phyloP scores from a whole-genome alignment of 768 basidiomycete genomes.

The Dictyophora rubrovolvata region DNA sequence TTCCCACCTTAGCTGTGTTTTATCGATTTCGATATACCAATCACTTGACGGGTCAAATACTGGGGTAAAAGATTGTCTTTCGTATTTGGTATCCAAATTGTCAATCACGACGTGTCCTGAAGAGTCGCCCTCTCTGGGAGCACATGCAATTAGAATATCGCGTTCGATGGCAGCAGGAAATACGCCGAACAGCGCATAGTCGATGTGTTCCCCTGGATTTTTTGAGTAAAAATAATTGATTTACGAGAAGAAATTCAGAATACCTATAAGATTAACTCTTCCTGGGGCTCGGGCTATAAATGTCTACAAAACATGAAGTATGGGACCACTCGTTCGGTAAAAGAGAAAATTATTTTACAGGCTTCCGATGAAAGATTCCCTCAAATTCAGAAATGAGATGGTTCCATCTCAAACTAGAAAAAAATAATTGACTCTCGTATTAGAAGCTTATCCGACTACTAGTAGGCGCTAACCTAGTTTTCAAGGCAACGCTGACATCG shows the following conservation, averaged over 20 bases:
- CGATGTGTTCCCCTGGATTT: constrained; percentile 65
- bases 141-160: constrained; percentile 74
- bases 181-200: constrained; percentile 76
- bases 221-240: constrained; percentile 1
- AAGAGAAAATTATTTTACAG: constrained; percentile 18
- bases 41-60: constrained; percentile 20
- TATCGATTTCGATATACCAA: constrained; percentile 74
- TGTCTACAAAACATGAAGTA: constrained; percentile 11
- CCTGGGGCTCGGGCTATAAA: constrained; percentile 74
- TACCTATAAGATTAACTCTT: constrained; percentile 51
- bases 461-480: constrained; percentile 33
- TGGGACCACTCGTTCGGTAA: neutral
- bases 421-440: neutral
- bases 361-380: constrained; percentile 52
- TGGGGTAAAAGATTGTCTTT: constrained; percentile 49
- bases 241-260: constrained; percentile 11
- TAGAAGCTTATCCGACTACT: neutral
- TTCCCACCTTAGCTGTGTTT: constrained; percentile 65
- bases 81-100: constrained; percentile 41
- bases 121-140: constrained; percentile 23
- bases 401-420: constrained; percentile 43
- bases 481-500: constrained; percentile 41
- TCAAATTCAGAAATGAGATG: constrained; percentile 52
- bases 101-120: constrained; percentile 27
- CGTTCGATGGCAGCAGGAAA: constrained; percentile 78